These are phyloP conservation scores for Phytophthora pseudosyringae DNA, from an alignment of 352 stramenopile species.

Conservation along the genomic window DNA sequence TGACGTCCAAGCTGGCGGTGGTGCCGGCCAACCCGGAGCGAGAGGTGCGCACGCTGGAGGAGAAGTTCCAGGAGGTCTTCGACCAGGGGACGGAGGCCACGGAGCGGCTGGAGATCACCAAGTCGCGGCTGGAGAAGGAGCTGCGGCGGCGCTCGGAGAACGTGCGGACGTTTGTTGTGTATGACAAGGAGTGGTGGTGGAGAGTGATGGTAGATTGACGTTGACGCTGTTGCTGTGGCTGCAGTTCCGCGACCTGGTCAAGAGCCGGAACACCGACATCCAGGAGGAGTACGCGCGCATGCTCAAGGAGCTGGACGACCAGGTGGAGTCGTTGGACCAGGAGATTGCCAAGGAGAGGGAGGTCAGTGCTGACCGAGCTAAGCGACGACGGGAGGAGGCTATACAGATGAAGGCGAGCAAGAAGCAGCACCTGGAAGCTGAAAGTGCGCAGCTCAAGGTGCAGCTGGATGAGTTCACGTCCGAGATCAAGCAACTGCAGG, in stretches of 20 bases:
- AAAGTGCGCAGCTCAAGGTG: slow-evolving; percentile 43
- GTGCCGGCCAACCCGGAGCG: slow-evolving; percentile 45
- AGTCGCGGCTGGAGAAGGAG: slow-evolving; percentile 71
- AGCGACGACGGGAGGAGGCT: slow-evolving; percentile 43
- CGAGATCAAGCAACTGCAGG: slow-evolving; percentile 60
- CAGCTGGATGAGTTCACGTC: slow-evolving; percentile 53
- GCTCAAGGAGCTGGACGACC: slow-evolving; percentile 76
- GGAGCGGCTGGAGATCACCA: slow-evolving; percentile 71
- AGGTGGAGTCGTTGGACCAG: slow-evolving; percentile 53
- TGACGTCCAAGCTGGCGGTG: slow-evolving; percentile 71
- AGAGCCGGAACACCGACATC: slow-evolving; percentile 74
- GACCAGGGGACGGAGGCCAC: slow-evolving; percentile 63
- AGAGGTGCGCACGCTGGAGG: slow-evolving; percentile 41
- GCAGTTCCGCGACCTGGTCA: slow-evolving; percentile 70
- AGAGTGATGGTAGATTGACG: neutral
- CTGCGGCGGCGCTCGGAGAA: slow-evolving; percentile 59
- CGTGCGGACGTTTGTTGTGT: slow-evolving; percentile 8
- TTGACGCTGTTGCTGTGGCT: neutral
- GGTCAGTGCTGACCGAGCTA: slow-evolving; percentile 30
- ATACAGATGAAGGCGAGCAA: slow-evolving; percentile 36
- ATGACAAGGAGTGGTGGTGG: neutral
- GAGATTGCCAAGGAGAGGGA: slow-evolving; percentile 55
- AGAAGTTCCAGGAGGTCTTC: slow-evolving; percentile 65
- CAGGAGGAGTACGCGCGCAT: slow-evolving; percentile 81
- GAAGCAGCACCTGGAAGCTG: slow-evolving; percentile 35